Evolutionary conservation across 2,329 filamentous ascomycete genomes (phyloP), one percentile per base, ranked within the genome.

Genomic region (Daldinia sp.): DNA sequence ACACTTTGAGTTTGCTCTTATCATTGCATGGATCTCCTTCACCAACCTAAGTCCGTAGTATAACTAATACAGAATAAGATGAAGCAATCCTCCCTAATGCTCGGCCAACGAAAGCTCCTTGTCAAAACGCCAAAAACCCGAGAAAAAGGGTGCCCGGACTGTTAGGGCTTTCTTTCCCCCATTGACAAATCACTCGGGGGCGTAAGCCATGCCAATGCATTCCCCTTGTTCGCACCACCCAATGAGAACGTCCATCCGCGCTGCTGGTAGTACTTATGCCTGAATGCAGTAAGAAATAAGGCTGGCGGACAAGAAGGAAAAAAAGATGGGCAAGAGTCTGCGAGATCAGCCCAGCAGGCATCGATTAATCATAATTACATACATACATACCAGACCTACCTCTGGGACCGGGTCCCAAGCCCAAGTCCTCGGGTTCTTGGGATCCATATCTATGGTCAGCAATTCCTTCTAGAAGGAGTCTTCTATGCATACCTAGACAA

Each of bases 131-230:
- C 20, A 10, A 54, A 35, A 10, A 35, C 7, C 7, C 7, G 10
- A 35, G 10, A 35, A 20, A 37, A 54, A 51, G 26, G 18, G 9
- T 18, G 30, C 7, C 33, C 33, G 28, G 50, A 20, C 50, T 37
- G 50, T 30, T 37, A 51, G 56, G 28, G 26, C 30, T 26, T 48
- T 23, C 20, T 23, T 35, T 9, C 33, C 18, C 20, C 56, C 51
- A 53, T 61, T 61, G 63, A 61, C 53, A 61, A 66, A 53, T 66
- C 26, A 56, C 12, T 60, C 35, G 42, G 51, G 37, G 44, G 33
- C 33, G 42, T 60, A 65, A 65, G 63, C 63, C 28, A 44, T 15
- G 28, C 30, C 30, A 12, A 54, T 35, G 10, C 50, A 28, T 39
- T 58, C 55, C 39, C 39, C 39, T 41, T 54, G 51, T 4, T n/a